Evolutionary conservation across 2,329 filamentous ascomycete genomes (phyloP).

Genomic region (Neophaeococcomyces aloes): DNA sequence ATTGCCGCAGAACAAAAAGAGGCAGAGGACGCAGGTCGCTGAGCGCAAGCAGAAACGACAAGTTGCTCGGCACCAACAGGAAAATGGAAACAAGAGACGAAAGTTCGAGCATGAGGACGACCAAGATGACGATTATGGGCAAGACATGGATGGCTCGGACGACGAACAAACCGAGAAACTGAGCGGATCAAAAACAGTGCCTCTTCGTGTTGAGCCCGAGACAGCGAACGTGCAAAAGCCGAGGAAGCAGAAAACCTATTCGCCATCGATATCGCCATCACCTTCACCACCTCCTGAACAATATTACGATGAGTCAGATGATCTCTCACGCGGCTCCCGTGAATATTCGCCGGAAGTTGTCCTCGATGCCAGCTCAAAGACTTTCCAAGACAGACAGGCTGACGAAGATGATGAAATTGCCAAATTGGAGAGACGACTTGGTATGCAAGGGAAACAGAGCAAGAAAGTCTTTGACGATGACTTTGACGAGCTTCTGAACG

Average conservation of each 20-base stretch:
- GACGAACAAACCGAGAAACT: too few relatives aligned
- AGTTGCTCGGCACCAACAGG: background rate
- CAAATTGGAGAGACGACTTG: constrained; percentile 75
- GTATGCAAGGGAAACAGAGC: constrained; percentile 64
- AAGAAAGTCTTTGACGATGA: constrained; percentile 69
- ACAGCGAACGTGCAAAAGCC: too few relatives aligned
- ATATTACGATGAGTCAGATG: background rate
- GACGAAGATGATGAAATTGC: constrained; percentile 84
- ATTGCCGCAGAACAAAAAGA: constrained; percentile 4
- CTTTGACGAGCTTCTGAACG: constrained; percentile 65
- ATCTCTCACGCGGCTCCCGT: constrained; percentile 7
- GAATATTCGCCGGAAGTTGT: constrained; percentile 19
- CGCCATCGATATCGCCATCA: constrained; percentile 10
- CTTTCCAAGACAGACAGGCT: constrained; percentile 54
- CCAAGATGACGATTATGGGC: constrained; percentile 3
- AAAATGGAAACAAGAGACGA: constrained; percentile 7
- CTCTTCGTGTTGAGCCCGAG: too few relatives aligned
- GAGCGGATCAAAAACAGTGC: too few relatives aligned
- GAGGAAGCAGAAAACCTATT: constrained; percentile 13
- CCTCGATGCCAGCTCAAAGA: constrained; percentile 25
- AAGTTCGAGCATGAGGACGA: constrained; percentile 1
- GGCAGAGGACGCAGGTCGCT: constrained; percentile 2
- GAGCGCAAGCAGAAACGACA: constrained; percentile 4
- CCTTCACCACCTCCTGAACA: constrained; percentile 7
- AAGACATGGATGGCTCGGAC: constrained; percentile 9